Conservation (phyloP, 768 basidiomycete species). For the Megacollybia marginata region DNA sequence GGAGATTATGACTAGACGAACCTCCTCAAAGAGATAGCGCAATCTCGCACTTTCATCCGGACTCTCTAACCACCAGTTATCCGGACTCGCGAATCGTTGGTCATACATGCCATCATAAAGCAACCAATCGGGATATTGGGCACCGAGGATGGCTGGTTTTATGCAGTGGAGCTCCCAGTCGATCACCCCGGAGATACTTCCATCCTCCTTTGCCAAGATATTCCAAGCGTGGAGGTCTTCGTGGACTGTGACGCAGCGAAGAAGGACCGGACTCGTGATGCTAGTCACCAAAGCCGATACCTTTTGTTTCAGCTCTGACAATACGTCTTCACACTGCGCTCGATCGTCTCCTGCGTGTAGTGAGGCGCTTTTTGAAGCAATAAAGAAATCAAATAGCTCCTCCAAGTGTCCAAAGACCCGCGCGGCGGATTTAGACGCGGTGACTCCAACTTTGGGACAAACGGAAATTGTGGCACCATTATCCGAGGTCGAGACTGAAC, state of each 20-base stretch:
- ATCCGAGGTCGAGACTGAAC: no score
- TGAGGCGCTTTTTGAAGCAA: background rate
- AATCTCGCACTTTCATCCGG: background rate
- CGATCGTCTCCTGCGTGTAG: no score
- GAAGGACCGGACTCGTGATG: background rate
- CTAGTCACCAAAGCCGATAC: no score
- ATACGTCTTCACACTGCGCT: no score
- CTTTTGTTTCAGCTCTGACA: no score
- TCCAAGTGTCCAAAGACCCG: background rate
- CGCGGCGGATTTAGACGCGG: background rate
- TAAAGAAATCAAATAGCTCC: background rate
- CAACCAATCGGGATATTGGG: conserved; percentile 15
- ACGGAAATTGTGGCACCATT: background rate
- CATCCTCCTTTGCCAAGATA: background rate
- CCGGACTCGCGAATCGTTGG: conserved; percentile 6
- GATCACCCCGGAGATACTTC: conserved; percentile 10
- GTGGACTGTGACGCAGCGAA: background rate
- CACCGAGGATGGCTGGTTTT: conserved; percentile 14
- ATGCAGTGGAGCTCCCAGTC: conserved; percentile 17
- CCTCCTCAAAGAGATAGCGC: background rate
- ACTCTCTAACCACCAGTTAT: background rate
- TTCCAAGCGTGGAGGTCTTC: conserved; percentile 1
- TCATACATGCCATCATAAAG: conserved; percentile 13
- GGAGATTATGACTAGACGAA: background rate
- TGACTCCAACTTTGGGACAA: background rate